Base-by-base conservation (phyloP, 2,329 filamentous ascomycete genomes). In the Harringtonia aguacate region DNA sequence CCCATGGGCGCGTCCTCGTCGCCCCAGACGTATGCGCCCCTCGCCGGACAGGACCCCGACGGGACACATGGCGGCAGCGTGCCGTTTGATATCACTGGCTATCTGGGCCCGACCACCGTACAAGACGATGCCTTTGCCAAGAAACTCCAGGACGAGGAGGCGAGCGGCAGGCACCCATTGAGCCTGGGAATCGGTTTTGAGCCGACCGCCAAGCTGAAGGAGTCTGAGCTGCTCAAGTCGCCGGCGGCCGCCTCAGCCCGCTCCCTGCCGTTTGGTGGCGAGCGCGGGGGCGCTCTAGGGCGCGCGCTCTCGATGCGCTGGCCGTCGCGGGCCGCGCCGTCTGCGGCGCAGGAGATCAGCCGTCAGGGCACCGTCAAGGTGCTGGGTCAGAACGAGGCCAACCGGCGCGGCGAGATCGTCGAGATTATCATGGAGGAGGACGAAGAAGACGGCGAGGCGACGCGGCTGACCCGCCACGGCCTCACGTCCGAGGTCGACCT, bases 161-260 rank as follows among this genome's bases (percentile, higher is more conserved):
- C 73, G 2, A 65, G 60, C 8, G 76, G 75, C 2, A 65, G 61
- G 30, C 58, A n/a, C n/a, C n/a, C n/a, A n/a, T n/a, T 81, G 22
- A 79, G 75, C 0, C 73, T 75, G n/a, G 77, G 77, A 0, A 52
- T 81, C 12, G 77, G 77, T 2, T 70, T 74, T 48, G 64, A 57
- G 22, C 65, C 73, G 0, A 64, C 69, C 22, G 58, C 64, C 4
- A 68, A 57, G 3, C 60, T 81, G 17, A 68, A 59, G 20, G 68
- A 70, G 51, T 65, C 65, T 0, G 69, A 77, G n/a, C 61, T 80
- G 27, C 51, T 75, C 15, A 61, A n/a, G n/a, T n/a, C 68, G 2
- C 53, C 57, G 4, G 58, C 53, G 7, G 53, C 62, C 4, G 51
- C 58, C 3, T 48, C 60, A 1, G 60, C 62, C 45, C 48, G 69